Conservation (phyloP, 106 monocot genomes). For the Cymbidium sinense region DNA sequence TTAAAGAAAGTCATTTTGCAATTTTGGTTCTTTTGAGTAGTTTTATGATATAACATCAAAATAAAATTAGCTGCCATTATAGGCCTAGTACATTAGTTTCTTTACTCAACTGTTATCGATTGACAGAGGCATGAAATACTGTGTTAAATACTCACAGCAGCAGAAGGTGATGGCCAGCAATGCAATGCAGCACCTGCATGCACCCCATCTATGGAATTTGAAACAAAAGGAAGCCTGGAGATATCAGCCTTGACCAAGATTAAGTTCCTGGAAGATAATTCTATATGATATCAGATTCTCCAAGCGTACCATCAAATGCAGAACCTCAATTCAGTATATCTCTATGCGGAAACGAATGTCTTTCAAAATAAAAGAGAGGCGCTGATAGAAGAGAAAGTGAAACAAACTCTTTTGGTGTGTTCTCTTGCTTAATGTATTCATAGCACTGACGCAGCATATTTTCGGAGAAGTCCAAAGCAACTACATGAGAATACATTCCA, state of each 20-base stretch:
- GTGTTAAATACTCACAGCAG: constrained; percentile 59
- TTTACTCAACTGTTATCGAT: too few relatives aligned
- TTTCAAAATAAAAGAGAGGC: not conserved
- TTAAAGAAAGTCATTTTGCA: not conserved
- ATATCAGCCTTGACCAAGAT: constrained; percentile 86
- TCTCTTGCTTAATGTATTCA: constrained; percentile 54
- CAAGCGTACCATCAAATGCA: not conserved
- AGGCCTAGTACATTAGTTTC: too few relatives aligned
- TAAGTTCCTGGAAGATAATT: constrained; percentile 44
- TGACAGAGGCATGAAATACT: not conserved
- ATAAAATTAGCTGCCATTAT: too few relatives aligned
- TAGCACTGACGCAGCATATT: constrained; percentile 87
- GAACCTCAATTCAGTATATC: not conserved
- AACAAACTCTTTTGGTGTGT: constrained; percentile 54
- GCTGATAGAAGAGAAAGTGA: not conserved
- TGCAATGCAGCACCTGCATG: constrained; percentile 97
- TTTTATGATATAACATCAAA: too few relatives aligned
- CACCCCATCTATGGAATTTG: constrained; percentile 85
- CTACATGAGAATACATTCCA: constrained; percentile 65
- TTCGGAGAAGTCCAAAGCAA: constrained; percentile 91
- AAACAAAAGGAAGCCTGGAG: constrained; percentile 74
- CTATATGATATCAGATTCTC: not conserved
- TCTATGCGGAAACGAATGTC: not conserved
- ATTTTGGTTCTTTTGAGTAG: too few relatives aligned
- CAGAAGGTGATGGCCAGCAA: constrained; percentile 95